A percentile compares a stretch with the other conserved stretches of the same genome.
Evolutionary conservation across 768 basidiomycete genomes (phyloP).

Genomic region (Mycena belliarum): DNA sequence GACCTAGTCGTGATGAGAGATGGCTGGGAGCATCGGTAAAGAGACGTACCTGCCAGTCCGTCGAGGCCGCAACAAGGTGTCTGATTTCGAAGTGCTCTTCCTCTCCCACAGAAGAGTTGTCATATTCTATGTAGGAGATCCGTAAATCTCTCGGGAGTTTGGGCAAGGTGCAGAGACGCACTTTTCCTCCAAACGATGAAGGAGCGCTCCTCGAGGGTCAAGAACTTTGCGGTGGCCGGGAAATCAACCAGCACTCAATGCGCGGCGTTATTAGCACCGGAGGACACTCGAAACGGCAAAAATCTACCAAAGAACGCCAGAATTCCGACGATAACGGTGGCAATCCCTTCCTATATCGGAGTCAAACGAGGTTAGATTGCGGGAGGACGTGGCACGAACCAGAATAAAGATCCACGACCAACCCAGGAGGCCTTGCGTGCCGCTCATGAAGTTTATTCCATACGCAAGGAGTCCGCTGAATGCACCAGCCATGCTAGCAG

Average conservation of each 20-base stretch:
- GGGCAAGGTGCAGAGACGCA: slow-evolving; percentile 27
- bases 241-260: slow-evolving; percentile 60
- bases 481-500: slow-evolving; percentile 63
- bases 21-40: background rate
- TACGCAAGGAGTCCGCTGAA: slow-evolving; percentile 64
- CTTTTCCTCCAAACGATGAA: slow-evolving; percentile 59
- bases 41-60: slow-evolving; percentile 61
- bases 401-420: slow-evolving; percentile 67
- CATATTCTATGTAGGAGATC: slow-evolving; percentile 42
- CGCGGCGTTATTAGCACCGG: background rate
- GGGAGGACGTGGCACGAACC: background rate
- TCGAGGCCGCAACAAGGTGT: slow-evolving; percentile 53
- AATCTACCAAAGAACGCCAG: slow-evolving; percentile 51
- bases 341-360: slow-evolving; percentile 52
- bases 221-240: slow-evolving; percentile 57
- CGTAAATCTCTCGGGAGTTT: too few relatives aligned
- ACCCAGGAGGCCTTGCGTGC: slow-evolving; percentile 45
- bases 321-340: slow-evolving; percentile 58
- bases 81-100: slow-evolving; percentile 59
- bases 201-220: slow-evolving; percentile 60
- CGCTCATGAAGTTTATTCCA: slow-evolving; percentile 55
- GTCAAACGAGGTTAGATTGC: background rate
- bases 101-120: slow-evolving; percentile 58
- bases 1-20: slow-evolving; percentile 27
- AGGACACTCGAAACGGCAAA: background rate